Base-by-base conservation (phyloP, 1,284 basidiomycete species). In the Cryptococcus sp. region DNA sequence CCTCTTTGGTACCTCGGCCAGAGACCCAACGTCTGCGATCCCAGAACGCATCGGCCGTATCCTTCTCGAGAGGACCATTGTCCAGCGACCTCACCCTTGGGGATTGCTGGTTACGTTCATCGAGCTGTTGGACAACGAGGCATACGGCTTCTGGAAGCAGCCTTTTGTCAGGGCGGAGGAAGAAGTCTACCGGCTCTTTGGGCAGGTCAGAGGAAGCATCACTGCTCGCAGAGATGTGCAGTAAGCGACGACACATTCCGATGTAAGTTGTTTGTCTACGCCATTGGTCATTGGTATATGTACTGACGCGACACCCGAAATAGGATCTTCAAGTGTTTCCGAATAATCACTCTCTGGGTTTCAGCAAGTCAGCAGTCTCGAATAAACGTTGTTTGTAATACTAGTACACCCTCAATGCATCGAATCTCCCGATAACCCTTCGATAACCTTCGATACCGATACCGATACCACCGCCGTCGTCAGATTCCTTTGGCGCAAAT, bases 71-170 rank as follows among this genome's bases (percentile, higher is more conserved):
- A 87, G 95, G 41, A 89, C 97, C 79, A 86, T 98, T 59, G 93
- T 93, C 55, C 87, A 93, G 73, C 87, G 92, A 46, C 95, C 95
- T 54, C 94, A 98, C 72, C 93, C 95, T n/a, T 98, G 93, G 92
- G 95, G 94, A 59, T 87, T 93, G 46, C 80, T 97, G 62, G 87
- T 92, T 68, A 93, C 92, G 2, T 96, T 98, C 80, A 92, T 94
- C 69, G 92, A 96, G 80, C 62, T 79, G 55, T 70, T 79, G 59
- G 74, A 78, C 54, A 74, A 78, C 55, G 72, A 73, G 54, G 62
- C 57, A 23, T 75, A 77, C 56, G 74, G 71, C n/a, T 78, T 79
- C 70, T 79, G 75, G 76, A 72, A 76, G 40, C 76, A 77, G 64
- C 68, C 72, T n/a, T 79, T 76, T 53, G 72, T 76, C 44, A 63